Evolutionary conservation across 805 yeast species (phyloP).

Genomic region (Citeromyces matritensis): DNA sequence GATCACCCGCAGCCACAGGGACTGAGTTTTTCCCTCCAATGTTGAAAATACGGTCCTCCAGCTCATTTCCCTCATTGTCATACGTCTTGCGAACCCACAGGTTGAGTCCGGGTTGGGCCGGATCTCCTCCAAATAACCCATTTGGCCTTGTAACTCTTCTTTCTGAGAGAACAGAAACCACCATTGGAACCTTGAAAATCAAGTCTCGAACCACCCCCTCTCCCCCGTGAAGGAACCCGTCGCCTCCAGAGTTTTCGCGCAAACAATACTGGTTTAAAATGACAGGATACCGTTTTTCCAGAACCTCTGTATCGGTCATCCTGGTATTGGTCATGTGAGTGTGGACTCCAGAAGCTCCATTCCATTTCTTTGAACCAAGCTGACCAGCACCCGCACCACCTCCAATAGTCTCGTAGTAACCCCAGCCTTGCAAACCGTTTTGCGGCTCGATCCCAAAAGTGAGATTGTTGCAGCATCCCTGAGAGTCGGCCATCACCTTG

Average conservation of each 20-base stretch:
- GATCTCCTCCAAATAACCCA: slow-evolving; percentile 73
- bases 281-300: slow-evolving; percentile 35
- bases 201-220: slow-evolving; percentile 78
- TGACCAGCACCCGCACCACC: slow-evolving; percentile 86
- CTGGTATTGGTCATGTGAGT: slow-evolving; percentile 39
- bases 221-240: slow-evolving; percentile 63
- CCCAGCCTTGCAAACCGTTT: slow-evolving; percentile 52
- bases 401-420: slow-evolving; percentile 88
- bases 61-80: slow-evolving; percentile 13
- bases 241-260: slow-evolving; percentile 68
- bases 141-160: slow-evolving; percentile 76
- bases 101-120: slow-evolving; percentile 63
- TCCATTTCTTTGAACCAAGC: slow-evolving; percentile 36
- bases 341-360: slow-evolving; percentile 31
- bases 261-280: slow-evolving; percentile 47
- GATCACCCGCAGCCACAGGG: slow-evolving; percentile 42
- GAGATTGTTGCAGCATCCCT: slow-evolving; percentile 89
- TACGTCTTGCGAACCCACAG: slow-evolving; percentile 23
- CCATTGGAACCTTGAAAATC: slow-evolving; percentile 58
- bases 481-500: slow-evolving; percentile 85
- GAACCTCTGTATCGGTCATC: slow-evolving; percentile 37
- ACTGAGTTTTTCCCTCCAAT: slow-evolving; percentile 67
- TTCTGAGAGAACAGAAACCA: slow-evolving; percentile 74
- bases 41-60: slow-evolving; percentile 22
- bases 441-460: slow-evolving; percentile 68